Percentiles rank a stretch among this genome's conserved stretches.
These are phyloP conservation scores for Trypanosoma conorhini DNA, from an alignment of 208 protist genomes.

Conservation along the genomic window DNA sequence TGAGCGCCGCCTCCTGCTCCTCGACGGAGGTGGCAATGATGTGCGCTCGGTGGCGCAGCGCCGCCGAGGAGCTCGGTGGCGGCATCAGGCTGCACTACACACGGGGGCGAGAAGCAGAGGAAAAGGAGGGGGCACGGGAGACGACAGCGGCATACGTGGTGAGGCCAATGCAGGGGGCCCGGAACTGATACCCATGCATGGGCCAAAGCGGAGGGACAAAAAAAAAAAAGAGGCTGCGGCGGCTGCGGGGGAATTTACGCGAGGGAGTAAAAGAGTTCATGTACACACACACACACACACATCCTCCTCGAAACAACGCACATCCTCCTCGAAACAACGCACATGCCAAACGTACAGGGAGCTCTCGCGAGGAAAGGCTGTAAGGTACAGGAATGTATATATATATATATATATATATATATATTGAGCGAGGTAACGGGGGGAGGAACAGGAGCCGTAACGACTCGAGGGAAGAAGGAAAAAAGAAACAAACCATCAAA, in stretches of 20 bases:
- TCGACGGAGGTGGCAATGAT: conserved; percentile 34
- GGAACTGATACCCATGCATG: too few species aligned
- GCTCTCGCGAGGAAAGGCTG: not conserved
- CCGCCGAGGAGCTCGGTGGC: conserved; percentile 3
- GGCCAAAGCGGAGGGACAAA: too few species aligned
- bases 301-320: too few species aligned
- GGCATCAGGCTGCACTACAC: conserved; percentile 38
- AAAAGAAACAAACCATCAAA: conserved; percentile 12
- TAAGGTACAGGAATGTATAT: not conserved
- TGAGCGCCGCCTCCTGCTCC: conserved; percentile 39
- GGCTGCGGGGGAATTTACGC: too few species aligned
- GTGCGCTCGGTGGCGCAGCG: conserved; percentile 17
- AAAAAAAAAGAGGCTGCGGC: too few species aligned
- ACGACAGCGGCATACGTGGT: too few species aligned
- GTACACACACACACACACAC: not conserved
- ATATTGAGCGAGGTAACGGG: not conserved
- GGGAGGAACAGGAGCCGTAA: too few species aligned
- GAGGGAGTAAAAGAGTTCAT: not conserved
- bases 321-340: too few species aligned
- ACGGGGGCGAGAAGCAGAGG: conserved; percentile 1
- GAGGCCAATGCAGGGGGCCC: too few species aligned
- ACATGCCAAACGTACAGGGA: too few species aligned
- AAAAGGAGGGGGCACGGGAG: not conserved
- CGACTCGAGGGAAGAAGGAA: not conserved
- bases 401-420: conserved; percentile 8